Evolutionary conservation across 225 moss, liverwort and hornwort genomes (phyloP).

Genomic region (Climacium dendroides): DNA sequence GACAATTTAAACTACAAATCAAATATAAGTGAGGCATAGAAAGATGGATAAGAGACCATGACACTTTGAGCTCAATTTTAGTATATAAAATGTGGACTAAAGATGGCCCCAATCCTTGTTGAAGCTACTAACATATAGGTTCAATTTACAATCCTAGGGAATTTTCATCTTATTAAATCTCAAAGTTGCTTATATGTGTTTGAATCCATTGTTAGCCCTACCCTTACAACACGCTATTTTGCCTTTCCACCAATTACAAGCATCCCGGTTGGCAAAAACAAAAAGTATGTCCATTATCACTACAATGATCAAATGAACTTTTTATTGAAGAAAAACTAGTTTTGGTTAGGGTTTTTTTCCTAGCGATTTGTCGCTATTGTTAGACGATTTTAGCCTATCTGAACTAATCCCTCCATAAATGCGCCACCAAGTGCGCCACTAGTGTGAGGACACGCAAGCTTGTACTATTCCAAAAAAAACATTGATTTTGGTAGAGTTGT

Average conservation of each 20-base stretch:
- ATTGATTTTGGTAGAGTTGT: not conserved
- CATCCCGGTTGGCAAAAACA: not conserved
- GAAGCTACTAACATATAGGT: not conserved
- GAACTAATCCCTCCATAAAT: too few relatives aligned
- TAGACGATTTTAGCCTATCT: too few relatives aligned
- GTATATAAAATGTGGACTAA: not conserved
- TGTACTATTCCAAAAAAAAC: too few relatives aligned
- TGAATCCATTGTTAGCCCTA: not conserved
- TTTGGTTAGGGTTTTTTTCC: too few relatives aligned
- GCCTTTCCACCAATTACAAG: fast-evolving
- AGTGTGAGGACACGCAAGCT: too few relatives aligned
- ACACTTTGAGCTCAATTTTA: not conserved
- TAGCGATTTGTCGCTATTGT: too few relatives aligned
- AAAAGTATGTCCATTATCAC: not conserved
- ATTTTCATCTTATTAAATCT: not conserved
- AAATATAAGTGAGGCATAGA: not conserved
- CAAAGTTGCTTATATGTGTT: not conserved
- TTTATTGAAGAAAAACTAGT: not conserved
- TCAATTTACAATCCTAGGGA: not conserved
- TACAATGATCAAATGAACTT: not conserved
- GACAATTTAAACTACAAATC: fast-evolving
- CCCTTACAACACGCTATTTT: not conserved
- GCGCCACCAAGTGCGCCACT: too few relatives aligned
- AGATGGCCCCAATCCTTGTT: not conserved
- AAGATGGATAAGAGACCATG: not conserved